A percentile compares a stretch with the other conserved stretches of the same genome.
Conservation (phyloP, 2,329 filamentous ascomycete genomes). For the Pseudogymnoascus pannorum region DNA sequence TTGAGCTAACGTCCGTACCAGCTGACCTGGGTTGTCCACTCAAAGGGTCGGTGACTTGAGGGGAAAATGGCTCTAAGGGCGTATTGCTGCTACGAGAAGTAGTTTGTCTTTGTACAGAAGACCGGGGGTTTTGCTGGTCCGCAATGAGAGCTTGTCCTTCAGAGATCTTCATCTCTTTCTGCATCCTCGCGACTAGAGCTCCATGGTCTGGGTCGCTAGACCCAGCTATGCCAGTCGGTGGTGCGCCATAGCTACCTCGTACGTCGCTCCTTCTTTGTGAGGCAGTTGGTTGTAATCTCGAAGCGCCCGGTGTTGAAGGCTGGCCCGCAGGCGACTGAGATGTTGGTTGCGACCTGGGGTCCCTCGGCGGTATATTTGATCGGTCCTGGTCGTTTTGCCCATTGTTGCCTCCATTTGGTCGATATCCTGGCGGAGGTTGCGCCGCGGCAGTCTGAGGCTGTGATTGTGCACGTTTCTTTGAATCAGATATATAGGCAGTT, state of each 20-base stretch:
- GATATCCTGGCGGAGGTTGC: neutral
- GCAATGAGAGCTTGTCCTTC: constrained; percentile 30
- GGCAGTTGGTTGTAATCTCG: neutral
- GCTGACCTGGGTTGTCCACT: neutral
- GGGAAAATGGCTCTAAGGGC: neutral
- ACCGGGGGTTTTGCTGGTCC: constrained; percentile 14
- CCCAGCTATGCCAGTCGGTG: neutral
- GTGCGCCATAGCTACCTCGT: neutral
- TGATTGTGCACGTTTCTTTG: constrained; percentile 36
- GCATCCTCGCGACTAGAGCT: constrained; percentile 10
- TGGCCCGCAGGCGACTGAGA: neutral
- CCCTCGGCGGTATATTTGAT: neutral
- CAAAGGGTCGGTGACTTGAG: neutral
- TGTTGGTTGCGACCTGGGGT: constrained; percentile 3
- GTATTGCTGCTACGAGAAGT: neutral
- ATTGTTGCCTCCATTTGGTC: neutral
- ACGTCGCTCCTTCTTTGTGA: neutral
- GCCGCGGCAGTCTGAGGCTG: constrained; percentile 15
- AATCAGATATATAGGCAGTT: constrained; percentile 61
- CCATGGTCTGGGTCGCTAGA: constrained; percentile 15
- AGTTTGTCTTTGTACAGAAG: constrained; percentile 22
- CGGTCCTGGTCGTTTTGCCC: neutral
- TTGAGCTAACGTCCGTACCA: neutral
- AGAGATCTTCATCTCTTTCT: constrained; percentile 22
- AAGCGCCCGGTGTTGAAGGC: neutral